Evolutionary conservation across 495 filamentous ascomycete genomes (phyloP).

Genomic region (Hyaloscypha finlandica): DNA sequence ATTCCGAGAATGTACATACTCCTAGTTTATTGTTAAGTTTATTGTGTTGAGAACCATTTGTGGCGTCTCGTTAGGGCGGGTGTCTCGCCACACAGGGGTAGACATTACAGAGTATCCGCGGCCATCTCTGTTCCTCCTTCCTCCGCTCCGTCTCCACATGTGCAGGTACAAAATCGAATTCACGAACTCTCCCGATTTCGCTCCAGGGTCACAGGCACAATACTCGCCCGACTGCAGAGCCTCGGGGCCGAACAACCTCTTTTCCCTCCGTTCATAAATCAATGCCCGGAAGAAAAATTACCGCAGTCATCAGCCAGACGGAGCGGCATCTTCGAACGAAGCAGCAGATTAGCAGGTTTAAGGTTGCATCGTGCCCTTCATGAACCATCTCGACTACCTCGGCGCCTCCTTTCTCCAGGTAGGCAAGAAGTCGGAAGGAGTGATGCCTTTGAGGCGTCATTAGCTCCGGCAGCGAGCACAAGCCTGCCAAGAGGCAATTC

Average conservation of each 20-base stretch:
- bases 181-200: background rate
- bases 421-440: background rate
- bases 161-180: background rate
- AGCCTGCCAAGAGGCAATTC: background rate
- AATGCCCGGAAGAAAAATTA: background rate
- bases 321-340: constrained; percentile 11
- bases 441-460: background rate
- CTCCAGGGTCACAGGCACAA: background rate
- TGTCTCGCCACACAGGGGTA: too few relatives aligned
- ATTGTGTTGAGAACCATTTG: too few relatives aligned
- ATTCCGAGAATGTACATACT: too few relatives aligned
- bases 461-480: background rate
- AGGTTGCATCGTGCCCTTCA: background rate
- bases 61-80: too few relatives aligned
- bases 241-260: background rate
- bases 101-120: too few relatives aligned
- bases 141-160: background rate
- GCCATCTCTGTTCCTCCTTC: background rate
- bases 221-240: background rate
- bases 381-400: background rate
- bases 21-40: too few relatives aligned
- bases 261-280: background rate
- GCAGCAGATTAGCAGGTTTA: background rate
- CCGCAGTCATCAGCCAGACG: background rate
- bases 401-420: background rate